These are phyloP conservation scores for Stagonosporopsis cucurbitacearum DNA, from an alignment of 2,329 filamentous ascomycete species.

Conservation along the genomic window DNA sequence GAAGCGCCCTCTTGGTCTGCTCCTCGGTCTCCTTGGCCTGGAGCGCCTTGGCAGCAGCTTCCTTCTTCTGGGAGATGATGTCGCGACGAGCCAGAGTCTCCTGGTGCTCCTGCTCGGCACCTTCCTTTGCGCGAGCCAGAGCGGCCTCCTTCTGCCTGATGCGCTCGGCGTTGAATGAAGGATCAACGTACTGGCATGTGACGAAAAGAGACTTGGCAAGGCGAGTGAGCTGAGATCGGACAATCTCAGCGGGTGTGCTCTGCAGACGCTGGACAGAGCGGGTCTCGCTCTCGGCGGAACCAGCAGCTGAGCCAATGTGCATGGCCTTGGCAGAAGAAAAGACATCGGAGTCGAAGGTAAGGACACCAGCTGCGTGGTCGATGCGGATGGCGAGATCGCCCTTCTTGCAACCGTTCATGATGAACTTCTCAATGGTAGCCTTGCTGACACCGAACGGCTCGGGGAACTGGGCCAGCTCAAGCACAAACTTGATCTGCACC, in stretches of 20 bases:
- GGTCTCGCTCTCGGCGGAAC: constrained; percentile 84
- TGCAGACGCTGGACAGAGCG: constrained; percentile 92
- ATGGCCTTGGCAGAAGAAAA: constrained; percentile 96
- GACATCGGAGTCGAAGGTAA: constrained; percentile 97
- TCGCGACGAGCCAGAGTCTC: constrained; percentile 86
- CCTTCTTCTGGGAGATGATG: constrained; percentile 95
- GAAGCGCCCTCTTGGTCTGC: constrained; percentile 83
- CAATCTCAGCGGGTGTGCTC: constrained; percentile 97
- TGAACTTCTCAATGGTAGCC: constrained; percentile 97
- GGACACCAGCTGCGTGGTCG: constrained; percentile 90
- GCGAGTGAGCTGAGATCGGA: constrained; percentile 90
- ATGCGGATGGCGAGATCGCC: constrained; percentile 95
- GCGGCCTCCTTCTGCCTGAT: constrained; percentile 80
- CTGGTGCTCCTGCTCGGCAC: constrained; percentile 89
- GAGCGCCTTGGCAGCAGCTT: constrained; percentile 86
- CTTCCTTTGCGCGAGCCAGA: constrained; percentile 80
- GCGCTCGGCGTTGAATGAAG: constrained; percentile 82
- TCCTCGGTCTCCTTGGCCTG: constrained; percentile 92
- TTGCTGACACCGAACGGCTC: constrained; percentile 93
- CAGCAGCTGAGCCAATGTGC: constrained; percentile 80
- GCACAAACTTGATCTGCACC: constrained; percentile 91
- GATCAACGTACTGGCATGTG: constrained; percentile 95
- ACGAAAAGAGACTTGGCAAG: constrained; percentile 90
- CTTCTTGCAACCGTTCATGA: constrained; percentile 99
- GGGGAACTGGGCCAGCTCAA: constrained; percentile 92